phyloP scores from a whole-genome alignment of 1,139 yeast genomes.

The Sugiyamaella pinicola region DNA sequence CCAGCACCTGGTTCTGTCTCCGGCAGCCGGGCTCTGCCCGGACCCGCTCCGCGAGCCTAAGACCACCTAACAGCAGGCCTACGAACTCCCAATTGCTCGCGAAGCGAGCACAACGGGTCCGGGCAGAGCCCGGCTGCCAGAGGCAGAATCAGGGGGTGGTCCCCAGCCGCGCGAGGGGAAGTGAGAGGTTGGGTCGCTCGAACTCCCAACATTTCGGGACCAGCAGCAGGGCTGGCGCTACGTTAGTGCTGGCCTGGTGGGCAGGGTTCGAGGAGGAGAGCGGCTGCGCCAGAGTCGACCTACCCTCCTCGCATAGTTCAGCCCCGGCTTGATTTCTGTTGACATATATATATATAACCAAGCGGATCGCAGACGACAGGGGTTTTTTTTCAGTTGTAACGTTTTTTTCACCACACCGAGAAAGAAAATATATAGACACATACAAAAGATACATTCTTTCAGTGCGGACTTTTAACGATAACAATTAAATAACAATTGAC shows the following conservation, averaged over 20 bases:
- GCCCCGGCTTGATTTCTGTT: not conserved
- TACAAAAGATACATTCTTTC: not conserved
- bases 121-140: not conserved
- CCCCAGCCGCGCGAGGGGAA: slow-evolving; percentile 5
- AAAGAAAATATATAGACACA: not conserved
- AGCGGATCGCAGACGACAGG: not conserved
- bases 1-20: not conserved
- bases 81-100: too few relatives aligned
- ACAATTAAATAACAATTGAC: not conserved
- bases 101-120: not conserved
- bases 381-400: not conserved
- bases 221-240: not conserved
- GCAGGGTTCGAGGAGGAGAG: not conserved
- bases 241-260: too few relatives aligned
- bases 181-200: not conserved
- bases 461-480: not conserved
- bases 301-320: not conserved
- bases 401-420: not conserved
- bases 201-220: not conserved
- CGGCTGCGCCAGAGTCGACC: not conserved
- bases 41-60: too few relatives aligned
- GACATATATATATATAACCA: not conserved
- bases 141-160: too few relatives aligned
- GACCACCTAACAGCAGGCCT: too few relatives aligned
- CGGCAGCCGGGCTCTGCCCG: too few relatives aligned